These are phyloP conservation scores for Luffa acutangula DNA, from an alignment of 306 rosid species.

Conservation along the genomic window DNA sequence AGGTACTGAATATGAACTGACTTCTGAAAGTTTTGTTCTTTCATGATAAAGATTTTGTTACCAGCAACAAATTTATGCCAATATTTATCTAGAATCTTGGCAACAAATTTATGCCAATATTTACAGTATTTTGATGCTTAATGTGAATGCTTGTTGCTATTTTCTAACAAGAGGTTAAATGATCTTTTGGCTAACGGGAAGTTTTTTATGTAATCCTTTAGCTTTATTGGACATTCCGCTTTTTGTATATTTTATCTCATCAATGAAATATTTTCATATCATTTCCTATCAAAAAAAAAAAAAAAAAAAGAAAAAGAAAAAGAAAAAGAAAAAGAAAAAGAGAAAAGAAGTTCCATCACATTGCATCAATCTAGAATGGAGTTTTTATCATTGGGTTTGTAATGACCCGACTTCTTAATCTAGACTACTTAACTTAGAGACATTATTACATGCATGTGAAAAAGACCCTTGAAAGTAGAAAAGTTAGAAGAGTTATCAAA, in stretches of 20 bases:
- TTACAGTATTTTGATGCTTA: not conserved
- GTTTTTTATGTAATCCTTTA: not conserved
- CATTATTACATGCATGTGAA: no score
- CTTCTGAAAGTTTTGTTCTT: not conserved
- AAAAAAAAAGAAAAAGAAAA: no score
- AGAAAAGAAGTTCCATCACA: not conserved
- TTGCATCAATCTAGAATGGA: not conserved
- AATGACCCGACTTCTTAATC: no score
- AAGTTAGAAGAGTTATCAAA: no score
- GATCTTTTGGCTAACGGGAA: not conserved
- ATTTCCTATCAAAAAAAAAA: not conserved
- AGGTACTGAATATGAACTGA: not conserved
- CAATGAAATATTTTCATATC: not conserved
- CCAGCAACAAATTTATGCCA: not conserved
- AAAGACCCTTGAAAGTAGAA: no score
- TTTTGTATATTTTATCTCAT: not conserved
- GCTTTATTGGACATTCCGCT: not conserved
- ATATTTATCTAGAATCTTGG: not conserved
- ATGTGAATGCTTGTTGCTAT: not conserved
- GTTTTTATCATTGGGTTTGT: not conserved
- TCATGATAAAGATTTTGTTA: not conserved
- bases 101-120: not conserved
- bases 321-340: no score
- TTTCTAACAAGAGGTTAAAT: not conserved
- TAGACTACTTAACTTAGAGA: no score